These are phyloP conservation scores for Stereum hirsutum DNA, from an alignment of 1,284 basidiomycete species.

Conservation along the genomic window DNA sequence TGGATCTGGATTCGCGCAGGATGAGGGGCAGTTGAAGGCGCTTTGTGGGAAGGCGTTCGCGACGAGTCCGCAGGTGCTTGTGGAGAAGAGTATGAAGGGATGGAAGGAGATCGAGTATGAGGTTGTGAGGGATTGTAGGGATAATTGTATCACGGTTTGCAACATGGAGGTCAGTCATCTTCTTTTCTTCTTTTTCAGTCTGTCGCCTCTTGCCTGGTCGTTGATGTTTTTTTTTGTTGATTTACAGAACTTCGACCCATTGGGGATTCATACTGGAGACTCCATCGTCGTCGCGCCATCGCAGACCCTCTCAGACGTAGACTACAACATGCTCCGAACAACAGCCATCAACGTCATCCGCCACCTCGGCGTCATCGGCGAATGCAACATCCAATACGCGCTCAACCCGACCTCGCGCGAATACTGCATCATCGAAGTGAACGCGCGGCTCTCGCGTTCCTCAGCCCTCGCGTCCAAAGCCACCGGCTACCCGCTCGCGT, in stretches of 20 bases:
- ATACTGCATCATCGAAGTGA: constrained; percentile 98
- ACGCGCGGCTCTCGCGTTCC: constrained; percentile 97
- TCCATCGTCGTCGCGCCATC: constrained; percentile 99
- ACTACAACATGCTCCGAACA: constrained; percentile 98
- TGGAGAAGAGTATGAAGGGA: constrained; percentile 99
- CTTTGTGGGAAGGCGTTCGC: constrained; percentile 93
- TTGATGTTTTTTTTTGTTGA: too few relatives aligned
- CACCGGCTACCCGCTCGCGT: constrained; percentile 96
- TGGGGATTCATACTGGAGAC: constrained; percentile 98
- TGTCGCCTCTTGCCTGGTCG: too few relatives aligned
- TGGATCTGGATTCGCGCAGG: constrained; percentile 90
- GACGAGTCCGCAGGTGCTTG: constrained; percentile 92
- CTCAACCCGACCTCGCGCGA: constrained; percentile 92
- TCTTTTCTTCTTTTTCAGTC: background rate
- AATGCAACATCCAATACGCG: constrained; percentile 99
- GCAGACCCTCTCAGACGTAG: constrained; percentile 94
- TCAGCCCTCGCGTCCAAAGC: constrained; percentile 98
- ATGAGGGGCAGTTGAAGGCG: constrained; percentile 81
- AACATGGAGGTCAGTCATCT: constrained; percentile 88
- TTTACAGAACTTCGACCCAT: constrained; percentile 90
- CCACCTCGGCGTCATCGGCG: constrained; percentile 94
- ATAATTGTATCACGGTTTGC: constrained; percentile 98
- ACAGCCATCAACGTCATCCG: constrained; percentile 98
- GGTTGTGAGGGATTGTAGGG: constrained; percentile 95
- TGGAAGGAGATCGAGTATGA: constrained; percentile 99